Conservation (phyloP, 345 rosid genomes). For the Noccaea caerulescens region DNA sequence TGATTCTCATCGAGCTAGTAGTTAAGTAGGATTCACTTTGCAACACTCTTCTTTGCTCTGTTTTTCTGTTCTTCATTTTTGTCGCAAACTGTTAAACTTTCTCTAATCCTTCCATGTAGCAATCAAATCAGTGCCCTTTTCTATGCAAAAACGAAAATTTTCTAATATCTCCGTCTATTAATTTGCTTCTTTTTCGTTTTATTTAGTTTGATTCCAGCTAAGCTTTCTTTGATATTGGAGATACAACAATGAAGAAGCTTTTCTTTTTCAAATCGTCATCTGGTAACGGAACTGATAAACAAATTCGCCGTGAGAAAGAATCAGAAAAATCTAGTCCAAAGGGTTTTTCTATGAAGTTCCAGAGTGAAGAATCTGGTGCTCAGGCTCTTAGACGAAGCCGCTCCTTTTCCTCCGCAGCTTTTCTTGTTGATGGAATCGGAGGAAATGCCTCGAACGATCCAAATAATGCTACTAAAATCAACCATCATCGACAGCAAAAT, state of each 20-base stretch:
- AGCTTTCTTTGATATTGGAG: slow-evolving; percentile 13
- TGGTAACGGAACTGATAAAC: slow-evolving; percentile 54
- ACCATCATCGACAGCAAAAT: slow-evolving; percentile 42
- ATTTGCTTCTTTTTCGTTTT: background rate
- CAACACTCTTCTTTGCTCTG: slow-evolving; percentile 37
- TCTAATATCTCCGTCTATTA: no score
- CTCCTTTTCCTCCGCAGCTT: slow-evolving; percentile 72
- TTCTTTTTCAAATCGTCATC: slow-evolving; percentile 76
- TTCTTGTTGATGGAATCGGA: slow-evolving; percentile 52
- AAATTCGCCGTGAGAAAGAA: slow-evolving; percentile 51
- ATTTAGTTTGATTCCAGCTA: background rate
- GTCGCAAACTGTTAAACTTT: no score
- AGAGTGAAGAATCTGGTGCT: slow-evolving; percentile 54
- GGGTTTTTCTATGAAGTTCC: slow-evolving; percentile 50
- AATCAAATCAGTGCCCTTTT: slow-evolving; percentile 24
- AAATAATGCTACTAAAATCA: slow-evolving; percentile 36
- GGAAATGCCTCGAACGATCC: slow-evolving; percentile 47
- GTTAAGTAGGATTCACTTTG: slow-evolving; percentile 25
- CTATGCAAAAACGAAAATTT: background rate
- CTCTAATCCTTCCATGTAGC: slow-evolving; percentile 22
- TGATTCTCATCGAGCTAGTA: slow-evolving; percentile 5
- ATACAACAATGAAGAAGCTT: slow-evolving; percentile 71
- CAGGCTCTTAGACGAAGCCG: slow-evolving; percentile 74
- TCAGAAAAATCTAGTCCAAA: slow-evolving; percentile 45
- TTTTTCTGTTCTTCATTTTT: background rate